Evolutionary conservation across 768 basidiomycete genomes (phyloP), one percentile per base, ranked within the genome.

Genomic region (Xerocomellus amylosporus): DNA sequence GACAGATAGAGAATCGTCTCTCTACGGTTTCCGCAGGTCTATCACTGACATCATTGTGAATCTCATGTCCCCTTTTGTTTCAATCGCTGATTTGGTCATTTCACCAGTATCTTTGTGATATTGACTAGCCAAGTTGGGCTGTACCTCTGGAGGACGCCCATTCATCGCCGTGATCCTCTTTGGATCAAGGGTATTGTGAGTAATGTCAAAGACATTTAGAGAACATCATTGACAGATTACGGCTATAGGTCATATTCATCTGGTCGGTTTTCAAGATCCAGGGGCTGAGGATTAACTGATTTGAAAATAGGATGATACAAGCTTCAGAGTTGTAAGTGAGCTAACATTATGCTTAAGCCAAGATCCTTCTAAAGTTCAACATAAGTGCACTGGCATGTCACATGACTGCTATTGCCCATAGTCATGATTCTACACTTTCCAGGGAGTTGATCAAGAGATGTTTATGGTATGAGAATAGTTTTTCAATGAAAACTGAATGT

Each of bases 171-270:
- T 26, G 67, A 68, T 6, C 30, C 56, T 38, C 20, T 36, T 48
- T 68, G 66, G 66, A 41, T 62, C 40, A 68, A 67, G 49, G 38
- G 50, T 24, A 19, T 58, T 20, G 66, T 68, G 36, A 3, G 66
- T 48, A 12, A 47, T 39, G 7, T 15, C 28, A 7, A n/a, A 8
- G 14, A 24, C 4, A 26, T 36, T 3, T 19, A 5, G 26, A n/a
- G 8, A 8, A 5, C 1, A 24, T 12, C 13, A 15, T 31, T 55
- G 37, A 59, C 22, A 5, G 19, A 8, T 31, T 26, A 22, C n/a
- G 26, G 13, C 2, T 22, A 22, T 31, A 68, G 66, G 54, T 69
- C 17, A 15, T 56, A 38, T 19, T 58, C 10, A 46, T 64, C 22
- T 68, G 66, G 66, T 68, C 19, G 46, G 65, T 55, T n/a, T 49